Evolutionary conservation across 176 grass and related monocot species (phyloP).

Genomic region (Bromus sterilis): DNA sequence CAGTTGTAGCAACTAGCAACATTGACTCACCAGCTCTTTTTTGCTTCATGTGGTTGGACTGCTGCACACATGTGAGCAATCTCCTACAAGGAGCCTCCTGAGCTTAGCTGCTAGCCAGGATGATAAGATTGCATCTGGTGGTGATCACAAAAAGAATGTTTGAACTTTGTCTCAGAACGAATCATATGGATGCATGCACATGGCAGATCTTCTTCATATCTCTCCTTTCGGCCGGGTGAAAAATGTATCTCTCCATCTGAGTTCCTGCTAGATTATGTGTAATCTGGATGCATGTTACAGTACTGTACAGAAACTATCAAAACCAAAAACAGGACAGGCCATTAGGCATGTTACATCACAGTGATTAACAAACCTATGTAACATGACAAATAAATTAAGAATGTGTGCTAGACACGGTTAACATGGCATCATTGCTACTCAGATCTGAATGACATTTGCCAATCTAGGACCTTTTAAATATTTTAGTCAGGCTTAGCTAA

Average conservation of each 20-base stretch:
- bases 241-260: neutral
- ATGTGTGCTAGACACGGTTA: slow-evolving; percentile 22
- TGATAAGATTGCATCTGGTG: slow-evolving; percentile 43
- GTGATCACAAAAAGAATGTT: slow-evolving; percentile 47
- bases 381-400: slow-evolving; percentile 16
- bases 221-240: slow-evolving; percentile 23
- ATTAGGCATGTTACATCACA: slow-evolving; percentile 31
- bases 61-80: slow-evolving; percentile 32
- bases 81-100: slow-evolving; percentile 26
- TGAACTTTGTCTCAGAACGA: slow-evolving; percentile 26
- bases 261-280: slow-evolving; percentile 16
- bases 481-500: slow-evolving; percentile 21
- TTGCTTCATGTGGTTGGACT: slow-evolving; percentile 21
- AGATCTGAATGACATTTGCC: slow-evolving; percentile 44
- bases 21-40: slow-evolving; percentile 15
- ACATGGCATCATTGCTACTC: slow-evolving; percentile 30
- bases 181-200: slow-evolving; percentile 43
- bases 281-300: slow-evolving; percentile 20
- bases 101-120: slow-evolving; percentile 9
- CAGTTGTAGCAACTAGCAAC: neutral
- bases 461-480: slow-evolving; percentile 32
- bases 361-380: slow-evolving; percentile 30
- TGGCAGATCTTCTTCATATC: slow-evolving; percentile 32
- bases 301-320: slow-evolving; percentile 6
- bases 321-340: neutral